Conservation (phyloP, 768 basidiomycete genomes). For the Leccinum arenicola region DNA sequence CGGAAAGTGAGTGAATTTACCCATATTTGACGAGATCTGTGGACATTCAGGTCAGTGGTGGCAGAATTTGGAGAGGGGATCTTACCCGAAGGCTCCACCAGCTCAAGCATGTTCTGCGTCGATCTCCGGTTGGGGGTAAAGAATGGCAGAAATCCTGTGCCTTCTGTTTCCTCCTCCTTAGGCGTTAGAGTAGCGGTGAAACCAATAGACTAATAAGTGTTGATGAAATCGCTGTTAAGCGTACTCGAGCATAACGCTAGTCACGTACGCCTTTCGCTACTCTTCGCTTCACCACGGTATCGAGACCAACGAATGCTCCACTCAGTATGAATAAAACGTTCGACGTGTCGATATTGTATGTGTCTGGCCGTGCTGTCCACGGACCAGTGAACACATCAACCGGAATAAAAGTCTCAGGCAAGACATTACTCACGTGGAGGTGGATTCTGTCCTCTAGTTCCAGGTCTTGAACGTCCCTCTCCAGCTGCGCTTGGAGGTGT, state of each 20-base stretch:
- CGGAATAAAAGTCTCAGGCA: not conserved
- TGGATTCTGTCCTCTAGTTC: slow-evolving; percentile 46
- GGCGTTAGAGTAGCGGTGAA: slow-evolving; percentile 60
- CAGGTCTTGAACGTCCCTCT: slow-evolving; percentile 47
- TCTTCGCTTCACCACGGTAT: slow-evolving; percentile 74
- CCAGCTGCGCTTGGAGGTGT: slow-evolving; percentile 40
- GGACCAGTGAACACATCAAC: not conserved
- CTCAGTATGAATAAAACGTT: slow-evolving; percentile 95
- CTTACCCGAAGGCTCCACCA: slow-evolving; percentile 69
- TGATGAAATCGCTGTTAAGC: not conserved
- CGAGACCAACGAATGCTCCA: slow-evolving; percentile 93
- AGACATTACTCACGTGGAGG: slow-evolving; percentile 19
- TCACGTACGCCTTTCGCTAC: slow-evolving; percentile 78
- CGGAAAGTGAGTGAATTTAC: slow-evolving; percentile 31
- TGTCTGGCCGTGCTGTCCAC: slow-evolving; percentile 55
- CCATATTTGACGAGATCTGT: slow-evolving; percentile 85
- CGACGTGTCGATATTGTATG: slow-evolving; percentile 78
- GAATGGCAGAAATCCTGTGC: slow-evolving; percentile 52
- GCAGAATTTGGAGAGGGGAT: not conserved
- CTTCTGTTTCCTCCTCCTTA: slow-evolving; percentile 36
- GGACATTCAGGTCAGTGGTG: slow-evolving; percentile 1
- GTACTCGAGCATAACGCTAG: not conserved
- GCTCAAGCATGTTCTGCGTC: slow-evolving; percentile 55
- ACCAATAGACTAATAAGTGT: slow-evolving; percentile 74
- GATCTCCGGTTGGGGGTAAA: slow-evolving; percentile 71